Conservation (phyloP, 768 basidiomycete genomes). For the Gymnopilus junonius region DNA sequence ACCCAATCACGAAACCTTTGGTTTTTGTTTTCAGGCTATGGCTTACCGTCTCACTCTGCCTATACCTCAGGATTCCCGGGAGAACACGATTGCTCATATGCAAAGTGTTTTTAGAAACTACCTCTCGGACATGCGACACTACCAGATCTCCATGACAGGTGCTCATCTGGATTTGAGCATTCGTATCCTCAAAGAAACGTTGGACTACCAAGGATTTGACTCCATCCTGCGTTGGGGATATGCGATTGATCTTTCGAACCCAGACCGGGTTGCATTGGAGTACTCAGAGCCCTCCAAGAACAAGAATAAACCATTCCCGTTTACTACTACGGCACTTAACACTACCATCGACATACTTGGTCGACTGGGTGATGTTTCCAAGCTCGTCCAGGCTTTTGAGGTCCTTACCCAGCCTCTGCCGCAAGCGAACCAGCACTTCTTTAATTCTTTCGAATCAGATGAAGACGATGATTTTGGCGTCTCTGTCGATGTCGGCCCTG, state of each 20-base stretch:
- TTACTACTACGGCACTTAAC: slow-evolving; percentile 72
- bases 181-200: slow-evolving; percentile 69
- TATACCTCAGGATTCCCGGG: slow-evolving; percentile 40
- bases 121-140: slow-evolving; percentile 59
- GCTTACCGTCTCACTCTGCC: slow-evolving; percentile 70
- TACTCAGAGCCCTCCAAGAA: slow-evolving; percentile 21
- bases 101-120: slow-evolving; percentile 52
- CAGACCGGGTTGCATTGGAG: slow-evolving; percentile 68
- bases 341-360: slow-evolving; percentile 76
- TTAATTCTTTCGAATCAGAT: slow-evolving; percentile 68
- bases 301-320: slow-evolving; percentile 35
- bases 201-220: slow-evolving; percentile 60
- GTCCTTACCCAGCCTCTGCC: slow-evolving; percentile 77
- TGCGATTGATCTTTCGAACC: slow-evolving; percentile 76
- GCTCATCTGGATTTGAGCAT: slow-evolving; percentile 68
- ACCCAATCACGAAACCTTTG: slow-evolving; percentile 62
- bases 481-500: slow-evolving; percentile 34
- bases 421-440: slow-evolving; percentile 47
- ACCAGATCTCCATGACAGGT: slow-evolving; percentile 54
- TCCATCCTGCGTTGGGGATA: slow-evolving; percentile 69
- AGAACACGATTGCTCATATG: slow-evolving; percentile 43
- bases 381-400: slow-evolving; percentile 77
- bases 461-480: slow-evolving; percentile 74
- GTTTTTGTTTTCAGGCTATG: slow-evolving; percentile 69
- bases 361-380: slow-evolving; percentile 58